Percentiles rank a stretch among this genome's conserved stretches.
Conservation (phyloP, 1,139 yeast genomes). For the Suhomyces atakaporum region DNA sequence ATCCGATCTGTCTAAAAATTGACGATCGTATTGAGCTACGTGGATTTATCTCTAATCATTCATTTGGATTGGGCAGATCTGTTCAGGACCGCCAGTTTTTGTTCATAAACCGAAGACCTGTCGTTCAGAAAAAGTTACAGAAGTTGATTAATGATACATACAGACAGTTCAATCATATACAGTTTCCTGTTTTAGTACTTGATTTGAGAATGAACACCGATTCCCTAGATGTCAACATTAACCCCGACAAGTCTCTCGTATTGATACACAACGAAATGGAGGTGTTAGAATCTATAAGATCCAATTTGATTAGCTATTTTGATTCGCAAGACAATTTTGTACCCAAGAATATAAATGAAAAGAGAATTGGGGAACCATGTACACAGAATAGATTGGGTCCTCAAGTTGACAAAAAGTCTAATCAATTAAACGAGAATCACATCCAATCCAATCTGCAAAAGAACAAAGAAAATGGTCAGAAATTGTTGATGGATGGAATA, state of each 20-base stretch:
- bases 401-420: too few species aligned
- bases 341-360: slow-evolving; percentile 30
- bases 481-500: too few species aligned
- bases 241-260: slow-evolving; percentile 85
- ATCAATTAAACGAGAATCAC: too few species aligned
- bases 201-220: slow-evolving; percentile 56
- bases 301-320: slow-evolving; percentile 42
- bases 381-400: too few species aligned
- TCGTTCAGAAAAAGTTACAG: slow-evolving; percentile 53
- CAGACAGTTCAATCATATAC: slow-evolving; percentile 67
- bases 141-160: slow-evolving; percentile 74
- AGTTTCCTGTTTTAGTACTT: slow-evolving; percentile 70
- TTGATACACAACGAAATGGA: slow-evolving; percentile 65
- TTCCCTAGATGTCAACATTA: slow-evolving; percentile 76
- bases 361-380: too few species aligned
- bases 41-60: slow-evolving; percentile 74
- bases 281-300: slow-evolving; percentile 54
- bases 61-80: slow-evolving; percentile 70
- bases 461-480: too few species aligned
- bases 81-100: slow-evolving; percentile 73
- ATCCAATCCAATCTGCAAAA: too few species aligned
- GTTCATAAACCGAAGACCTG: slow-evolving; percentile 77
- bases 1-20: slow-evolving; percentile 41
- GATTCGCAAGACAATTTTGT: slow-evolving; percentile 47
- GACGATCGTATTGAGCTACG: slow-evolving; percentile 30